These are phyloP conservation scores for Pythium rishiriense DNA, from an alignment of 352 stramenopile genomes.

Conservation along the genomic window DNA sequence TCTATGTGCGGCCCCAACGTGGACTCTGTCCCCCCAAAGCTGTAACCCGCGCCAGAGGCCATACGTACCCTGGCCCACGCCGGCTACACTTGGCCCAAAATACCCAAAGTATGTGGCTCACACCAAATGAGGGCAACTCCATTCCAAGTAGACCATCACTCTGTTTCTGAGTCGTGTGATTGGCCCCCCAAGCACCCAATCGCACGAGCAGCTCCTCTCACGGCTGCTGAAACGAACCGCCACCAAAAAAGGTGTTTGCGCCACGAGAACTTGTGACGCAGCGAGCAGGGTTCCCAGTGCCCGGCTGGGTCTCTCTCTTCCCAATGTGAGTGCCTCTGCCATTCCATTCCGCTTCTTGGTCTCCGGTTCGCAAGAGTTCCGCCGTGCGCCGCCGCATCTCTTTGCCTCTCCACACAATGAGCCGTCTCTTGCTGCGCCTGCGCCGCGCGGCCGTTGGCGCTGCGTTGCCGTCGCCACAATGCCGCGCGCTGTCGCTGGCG, in stretches of 20 bases:
- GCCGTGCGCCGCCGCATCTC: not conserved
- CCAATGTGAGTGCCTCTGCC: not conserved
- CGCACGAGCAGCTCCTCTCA: not conserved
- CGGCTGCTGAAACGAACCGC: constrained; percentile 1
- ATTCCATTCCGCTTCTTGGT: constrained; percentile 13
- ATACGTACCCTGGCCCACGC: constrained; percentile 13
- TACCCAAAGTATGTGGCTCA: constrained; percentile 3
- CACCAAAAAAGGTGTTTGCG: constrained; percentile 15
- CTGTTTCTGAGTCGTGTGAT: not conserved
- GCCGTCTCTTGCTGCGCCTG: constrained; percentile 10
- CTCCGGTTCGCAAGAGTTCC: not conserved
- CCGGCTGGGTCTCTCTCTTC: not conserved
- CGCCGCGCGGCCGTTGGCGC: not conserved
- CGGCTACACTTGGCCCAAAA: not conserved
- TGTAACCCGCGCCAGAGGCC: not conserved
- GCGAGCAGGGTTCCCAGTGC: not conserved
- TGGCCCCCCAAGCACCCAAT: constrained; percentile 7
- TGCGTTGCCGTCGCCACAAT: not conserved
- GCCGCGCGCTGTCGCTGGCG: constrained; percentile 5
- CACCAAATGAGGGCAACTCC: too few species aligned
- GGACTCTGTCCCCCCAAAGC: too few species aligned
- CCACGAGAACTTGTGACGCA: not conserved
- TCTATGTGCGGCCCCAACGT: constrained; percentile 23
- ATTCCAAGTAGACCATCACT: constrained; percentile 6
- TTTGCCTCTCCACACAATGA: constrained; percentile 9